Base-by-base conservation (phyloP, 345 rosid genomes). In the Pseudoturritis turrita region DNA sequence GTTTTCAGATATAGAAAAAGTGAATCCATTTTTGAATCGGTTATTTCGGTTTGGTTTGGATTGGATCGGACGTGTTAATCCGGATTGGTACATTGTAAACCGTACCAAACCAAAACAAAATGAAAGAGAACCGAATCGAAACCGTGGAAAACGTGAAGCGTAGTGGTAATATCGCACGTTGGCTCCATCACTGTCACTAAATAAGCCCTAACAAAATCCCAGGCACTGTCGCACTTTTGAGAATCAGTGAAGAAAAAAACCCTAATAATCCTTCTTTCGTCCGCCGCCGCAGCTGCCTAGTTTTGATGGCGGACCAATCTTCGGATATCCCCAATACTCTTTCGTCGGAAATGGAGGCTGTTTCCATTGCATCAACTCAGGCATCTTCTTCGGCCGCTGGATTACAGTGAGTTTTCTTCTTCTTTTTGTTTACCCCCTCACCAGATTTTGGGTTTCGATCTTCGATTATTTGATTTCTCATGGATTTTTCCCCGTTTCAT, bases 351-450 rank as follows among this genome's bases (percentile, higher is more conserved):
- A 33, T 57, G 73, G 65, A 69, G 28, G 17, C 36, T 21, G 56
- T 56, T 44, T 44, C 55, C 3, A 17, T 69, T 21, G 6, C 65
- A 54, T 29, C 62, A 19, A 40, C 2, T 54, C 62, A 41, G 14
- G 37, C 82, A 11, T 70, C 87, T 12, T 61, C 75, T 25, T 22
- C 81, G 0, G 46, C 79, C 7, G 3, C 72, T 21, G 57, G 43
- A 26, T 11, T 62, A 37, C 78, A 76, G 84, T 82, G 67, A 77
- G 79, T 47, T 21, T 23, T 23, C 35, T 50, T 50, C 8, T 46
- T 9, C 2, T 15, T 15, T 43, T 49, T n/a, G 25, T 45, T 37
- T 9, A 2, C 45, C 18, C 18, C 39, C 7, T 1, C 10, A 15
- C 28, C 19, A 40, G 7, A 10, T 29, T 8, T 3, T 7, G 2